phyloP scores from a whole-genome alignment of 2,329 filamentous ascomycete genomes.

The Fusarium sambucinum region DNA sequence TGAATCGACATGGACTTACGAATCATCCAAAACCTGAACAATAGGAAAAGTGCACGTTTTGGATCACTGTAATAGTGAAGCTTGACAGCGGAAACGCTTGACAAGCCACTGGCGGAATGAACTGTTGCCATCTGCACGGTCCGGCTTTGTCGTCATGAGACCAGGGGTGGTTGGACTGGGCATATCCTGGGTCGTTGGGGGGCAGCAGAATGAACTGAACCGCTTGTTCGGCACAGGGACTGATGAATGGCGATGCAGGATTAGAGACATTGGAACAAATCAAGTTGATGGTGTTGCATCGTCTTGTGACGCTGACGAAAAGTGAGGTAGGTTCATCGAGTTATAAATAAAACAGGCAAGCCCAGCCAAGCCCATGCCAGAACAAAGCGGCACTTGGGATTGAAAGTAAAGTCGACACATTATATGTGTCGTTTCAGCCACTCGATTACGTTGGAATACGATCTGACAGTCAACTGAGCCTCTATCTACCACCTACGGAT shows the following conservation, averaged over 20 bases:
- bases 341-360: constrained; percentile 34
- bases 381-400: constrained; percentile 14
- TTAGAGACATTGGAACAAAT: constrained; percentile 26
- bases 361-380: not conserved
- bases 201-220: not conserved
- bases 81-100: constrained; percentile 17
- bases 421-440: constrained; percentile 18
- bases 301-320: constrained; percentile 36
- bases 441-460: constrained; percentile 29
- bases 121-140: constrained; percentile 34
- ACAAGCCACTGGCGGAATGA: constrained; percentile 35
- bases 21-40: constrained; percentile 39
- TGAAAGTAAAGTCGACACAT: not conserved
- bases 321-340: not conserved
- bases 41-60: constrained; percentile 27
- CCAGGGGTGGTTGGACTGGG: constrained; percentile 16
- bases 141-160: constrained; percentile 43
- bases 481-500: not conserved
- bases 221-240: constrained; percentile 25
- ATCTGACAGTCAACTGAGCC: not conserved
- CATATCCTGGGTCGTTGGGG: constrained; percentile 14
- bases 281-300: not conserved
- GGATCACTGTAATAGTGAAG: not conserved
- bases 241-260: constrained; percentile 33
- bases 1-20: constrained; percentile 6